Base-by-base conservation (phyloP, 805 yeast genomes). In the Jamesozyma jinghongensis region DNA sequence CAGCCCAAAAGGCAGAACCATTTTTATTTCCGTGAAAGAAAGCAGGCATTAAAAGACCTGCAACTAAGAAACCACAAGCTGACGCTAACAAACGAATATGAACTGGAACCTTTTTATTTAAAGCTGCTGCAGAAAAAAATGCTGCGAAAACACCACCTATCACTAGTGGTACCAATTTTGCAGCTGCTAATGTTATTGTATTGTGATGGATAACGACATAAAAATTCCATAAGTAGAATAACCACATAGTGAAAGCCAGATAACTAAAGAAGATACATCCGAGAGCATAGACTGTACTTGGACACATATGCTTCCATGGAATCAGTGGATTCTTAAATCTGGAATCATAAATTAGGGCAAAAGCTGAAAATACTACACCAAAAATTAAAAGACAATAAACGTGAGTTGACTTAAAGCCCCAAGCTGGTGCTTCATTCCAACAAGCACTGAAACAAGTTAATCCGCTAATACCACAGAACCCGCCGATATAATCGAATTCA, bases 351-450 rank as follows among this genome's bases (percentile, higher is more conserved):
- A 53, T 50, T 34, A 66, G 18, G 13, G 43, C 42, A 2, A 32
- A 8, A 11, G 18, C 14, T 26, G 42, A 62, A 50, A 79, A 77
- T 1, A 52, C 63, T 2, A 52, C 54, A 1, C 83, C 73, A 10
- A 79, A 57, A 1, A 76, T 64, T 26, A 79, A 57, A 8, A 79
- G 57, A 0, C 64, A 69, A 35, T 74, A 72, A 22, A 74, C 70
- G 47, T 79, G 79, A 1, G 75, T 66, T 0, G 53, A 52, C 8
- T 55, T 47, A 84, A 85, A 81, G 16, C 85, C 82, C 3, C 64
- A 76, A 3, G 70, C 68, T 0, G 85, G 82, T 3, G 79, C 85
- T 52, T 81, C 83, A 47, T 75, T 79, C 76, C 82, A 75, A 3
- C 73, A 73, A 46, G 79, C 73, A 46, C 75, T 77, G 54, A 81